A percentile compares a stretch with the other conserved stretches of the same genome.
Evolutionary conservation across 192 early-diverging fungal species (phyloP).

Genomic region (Haplosporangium gracile): DNA sequence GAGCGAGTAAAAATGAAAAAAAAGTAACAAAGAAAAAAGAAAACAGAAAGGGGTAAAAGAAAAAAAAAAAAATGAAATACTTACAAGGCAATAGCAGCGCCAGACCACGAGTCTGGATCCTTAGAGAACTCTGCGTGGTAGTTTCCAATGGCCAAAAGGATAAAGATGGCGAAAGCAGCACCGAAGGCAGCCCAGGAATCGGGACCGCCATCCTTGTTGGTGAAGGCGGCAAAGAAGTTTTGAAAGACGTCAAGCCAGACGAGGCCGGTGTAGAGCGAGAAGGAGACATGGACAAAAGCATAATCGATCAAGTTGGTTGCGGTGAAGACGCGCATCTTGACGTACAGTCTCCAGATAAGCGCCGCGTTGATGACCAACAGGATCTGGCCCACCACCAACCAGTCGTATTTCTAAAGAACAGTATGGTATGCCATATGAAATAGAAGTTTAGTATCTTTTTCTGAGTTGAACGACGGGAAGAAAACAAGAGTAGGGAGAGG

Average conservation of each 20-base stretch:
- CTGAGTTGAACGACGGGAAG: neutral
- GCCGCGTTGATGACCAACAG: slow-evolving; percentile 39
- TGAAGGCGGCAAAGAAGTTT: slow-evolving; percentile 55
- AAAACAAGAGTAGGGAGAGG: neutral
- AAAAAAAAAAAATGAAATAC: slow-evolving; percentile 5
- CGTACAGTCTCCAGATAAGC: slow-evolving; percentile 38
- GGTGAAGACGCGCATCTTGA: slow-evolving; percentile 40
- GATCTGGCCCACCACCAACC: slow-evolving; percentile 31
- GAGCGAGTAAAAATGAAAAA: neutral
- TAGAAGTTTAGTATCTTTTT: neutral
- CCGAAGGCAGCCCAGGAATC: slow-evolving; percentile 39
- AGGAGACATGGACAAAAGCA: slow-evolving; percentile 42
- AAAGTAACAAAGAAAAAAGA: neutral
- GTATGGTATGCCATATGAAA: neutral
- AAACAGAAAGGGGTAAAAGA: slow-evolving; percentile 4
- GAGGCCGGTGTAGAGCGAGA: slow-evolving; percentile 49
- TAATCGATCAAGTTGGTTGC: slow-evolving; percentile 44
- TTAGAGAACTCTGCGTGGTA: slow-evolving; percentile 45
- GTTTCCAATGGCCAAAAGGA: slow-evolving; percentile 38
- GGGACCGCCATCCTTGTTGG: slow-evolving; percentile 35
- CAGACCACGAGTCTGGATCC: slow-evolving; percentile 55
- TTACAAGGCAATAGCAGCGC: slow-evolving; percentile 49
- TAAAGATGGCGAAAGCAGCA: slow-evolving; percentile 37
- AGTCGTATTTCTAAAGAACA: slow-evolving; percentile 27
- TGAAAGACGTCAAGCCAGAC: slow-evolving; percentile 54